Conservation (phyloP, 805 yeast genomes). For the Metschnikowia noctiluminum region DNA sequence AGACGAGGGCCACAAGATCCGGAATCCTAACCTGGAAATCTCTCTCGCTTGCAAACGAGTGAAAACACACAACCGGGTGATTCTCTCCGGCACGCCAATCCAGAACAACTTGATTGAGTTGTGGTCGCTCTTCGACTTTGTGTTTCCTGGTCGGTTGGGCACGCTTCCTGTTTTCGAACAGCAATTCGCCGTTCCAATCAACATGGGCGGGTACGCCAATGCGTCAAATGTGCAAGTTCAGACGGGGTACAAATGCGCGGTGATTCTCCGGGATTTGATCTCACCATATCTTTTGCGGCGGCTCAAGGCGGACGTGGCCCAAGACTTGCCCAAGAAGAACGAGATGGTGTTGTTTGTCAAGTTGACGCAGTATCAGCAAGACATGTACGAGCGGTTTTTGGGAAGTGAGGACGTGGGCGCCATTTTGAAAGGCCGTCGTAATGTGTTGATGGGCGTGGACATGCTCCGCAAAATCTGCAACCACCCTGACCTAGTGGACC, state of each 20-base stretch:
- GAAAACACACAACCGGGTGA: conserved; percentile 79
- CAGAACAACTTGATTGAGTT: conserved; percentile 89
- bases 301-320: conserved; percentile 90
- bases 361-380: conserved; percentile 71
- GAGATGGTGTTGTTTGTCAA: conserved; percentile 94
- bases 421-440: conserved; percentile 70
- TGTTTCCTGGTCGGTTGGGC: conserved; percentile 91
- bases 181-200: conserved; percentile 90
- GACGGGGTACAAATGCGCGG: conserved; percentile 94
- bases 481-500: conserved; percentile 81
- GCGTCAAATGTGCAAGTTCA: conserved; percentile 95
- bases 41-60: conserved; percentile 82
- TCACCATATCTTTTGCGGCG: conserved; percentile 86
- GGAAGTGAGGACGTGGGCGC: conserved; percentile 72
- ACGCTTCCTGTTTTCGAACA: conserved; percentile 92
- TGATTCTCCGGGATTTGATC: conserved; percentile 78
- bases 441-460: conserved; percentile 87
- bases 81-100: conserved; percentile 93
- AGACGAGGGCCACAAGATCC: conserved; percentile 95
- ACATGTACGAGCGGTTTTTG: conserved; percentile 69
- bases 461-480: conserved; percentile 88
- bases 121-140: conserved; percentile 94
- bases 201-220: conserved; percentile 97
- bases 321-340: conserved; percentile 86
- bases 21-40: conserved; percentile 90